Evolutionary conservation across 441 rosid species (phyloP).

Genomic region (Manihot esculenta): DNA sequence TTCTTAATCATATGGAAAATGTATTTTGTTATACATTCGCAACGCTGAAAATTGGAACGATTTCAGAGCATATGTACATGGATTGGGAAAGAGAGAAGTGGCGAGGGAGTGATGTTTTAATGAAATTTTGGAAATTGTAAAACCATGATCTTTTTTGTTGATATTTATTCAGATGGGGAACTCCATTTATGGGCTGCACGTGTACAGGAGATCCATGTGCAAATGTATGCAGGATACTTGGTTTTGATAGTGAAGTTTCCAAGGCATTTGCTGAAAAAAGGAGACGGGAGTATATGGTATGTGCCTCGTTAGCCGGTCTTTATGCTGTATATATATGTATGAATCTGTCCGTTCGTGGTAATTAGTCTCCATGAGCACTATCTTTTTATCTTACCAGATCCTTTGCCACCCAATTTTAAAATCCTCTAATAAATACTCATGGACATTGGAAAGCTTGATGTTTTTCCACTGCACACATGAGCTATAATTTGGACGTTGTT

Average conservation of each 20-base stretch:
- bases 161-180: conserved; percentile 69
- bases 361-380: not conserved
- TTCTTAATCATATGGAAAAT: not conserved
- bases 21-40: too few relatives aligned
- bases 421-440: not conserved
- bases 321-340: not conserved
- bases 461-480: not conserved
- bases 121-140: not conserved
- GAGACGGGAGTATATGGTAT: conserved; percentile 89
- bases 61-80: not conserved
- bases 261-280: conserved; percentile 75
- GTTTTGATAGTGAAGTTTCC: conserved; percentile 81
- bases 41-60: not conserved
- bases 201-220: conserved; percentile 95
- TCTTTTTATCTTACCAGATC: not conserved
- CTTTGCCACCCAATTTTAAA: too few relatives aligned
- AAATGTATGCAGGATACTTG: conserved; percentile 72
- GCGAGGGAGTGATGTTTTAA: not conserved
- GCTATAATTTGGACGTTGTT: not conserved
- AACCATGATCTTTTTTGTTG: not conserved
- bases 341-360: not conserved
- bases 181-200: conserved; percentile 98
- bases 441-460: not conserved
- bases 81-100: too few relatives aligned
- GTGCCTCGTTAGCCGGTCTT: not conserved